A percentile compares a stretch with the other conserved stretches of the same genome.
Conservation (phyloP, 495 filamentous ascomycete genomes). For the Evansstolkia leycettana region DNA sequence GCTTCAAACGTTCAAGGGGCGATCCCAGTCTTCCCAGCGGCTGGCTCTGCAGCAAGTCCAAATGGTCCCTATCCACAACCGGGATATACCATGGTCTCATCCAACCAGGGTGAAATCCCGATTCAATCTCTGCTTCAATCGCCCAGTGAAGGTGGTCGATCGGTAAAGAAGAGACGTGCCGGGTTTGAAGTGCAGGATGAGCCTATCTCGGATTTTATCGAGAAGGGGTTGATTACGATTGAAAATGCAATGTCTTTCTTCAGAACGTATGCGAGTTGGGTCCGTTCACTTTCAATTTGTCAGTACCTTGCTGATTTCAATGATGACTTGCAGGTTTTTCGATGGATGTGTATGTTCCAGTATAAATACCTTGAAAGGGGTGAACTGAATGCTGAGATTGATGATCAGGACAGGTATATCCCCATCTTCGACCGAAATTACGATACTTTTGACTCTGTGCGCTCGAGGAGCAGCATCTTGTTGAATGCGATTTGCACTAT, state of each 20-base stretch:
- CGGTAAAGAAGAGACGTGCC: slow-evolving; percentile 16
- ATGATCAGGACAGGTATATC: slow-evolving; percentile 28
- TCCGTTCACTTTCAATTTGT: too few relatives aligned
- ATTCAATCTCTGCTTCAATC: slow-evolving; percentile 3
- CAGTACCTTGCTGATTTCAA: too few relatives aligned
- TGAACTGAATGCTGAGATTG: too few relatives aligned
- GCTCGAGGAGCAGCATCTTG: slow-evolving; percentile 28
- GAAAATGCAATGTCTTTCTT: slow-evolving; percentile 23
- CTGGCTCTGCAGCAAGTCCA: background rate
- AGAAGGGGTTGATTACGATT: slow-evolving; percentile 20
- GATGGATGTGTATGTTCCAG: slow-evolving; percentile 25
- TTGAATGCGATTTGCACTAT: slow-evolving; percentile 38
- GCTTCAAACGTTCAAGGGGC: too few relatives aligned
- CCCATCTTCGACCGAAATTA: slow-evolving; percentile 30
- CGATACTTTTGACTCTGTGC: slow-evolving; percentile 30
- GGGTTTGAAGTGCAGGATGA: slow-evolving; percentile 25
- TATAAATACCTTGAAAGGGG: background rate
- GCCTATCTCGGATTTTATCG: slow-evolving; percentile 23
- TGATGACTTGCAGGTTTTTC: slow-evolving; percentile 23
- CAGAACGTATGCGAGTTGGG: slow-evolving; percentile 18
- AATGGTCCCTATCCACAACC: slow-evolving; percentile 2
- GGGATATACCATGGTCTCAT: background rate
- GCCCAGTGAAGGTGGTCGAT: slow-evolving; percentile 1
- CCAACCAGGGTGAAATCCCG: slow-evolving; percentile 5
- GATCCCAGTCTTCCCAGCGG: background rate